A percentile compares a stretch with the other conserved stretches of the same genome.
Evolutionary conservation across 1,284 basidiomycete genomes (phyloP).

Genomic region (Peniophora sp.): DNA sequence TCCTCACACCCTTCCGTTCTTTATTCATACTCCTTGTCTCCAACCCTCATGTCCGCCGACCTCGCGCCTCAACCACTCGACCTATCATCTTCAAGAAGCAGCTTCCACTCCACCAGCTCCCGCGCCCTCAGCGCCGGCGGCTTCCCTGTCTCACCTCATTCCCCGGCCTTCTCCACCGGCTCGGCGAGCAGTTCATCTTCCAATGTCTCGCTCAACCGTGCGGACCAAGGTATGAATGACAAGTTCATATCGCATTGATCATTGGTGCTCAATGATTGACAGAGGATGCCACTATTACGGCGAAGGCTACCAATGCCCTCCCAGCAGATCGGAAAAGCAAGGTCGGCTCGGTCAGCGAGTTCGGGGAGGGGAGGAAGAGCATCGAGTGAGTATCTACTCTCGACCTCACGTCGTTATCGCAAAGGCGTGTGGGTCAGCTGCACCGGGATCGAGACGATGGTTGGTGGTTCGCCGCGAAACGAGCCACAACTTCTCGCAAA

Average conservation of each 20-base stretch:
- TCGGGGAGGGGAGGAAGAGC: background rate
- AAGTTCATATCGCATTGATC: slow-evolving; percentile 30
- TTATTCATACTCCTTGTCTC: background rate
- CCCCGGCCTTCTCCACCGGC: background rate
- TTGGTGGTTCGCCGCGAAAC: too few relatives aligned
- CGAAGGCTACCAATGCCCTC: background rate
- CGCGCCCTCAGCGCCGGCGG: background rate
- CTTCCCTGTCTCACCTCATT: background rate
- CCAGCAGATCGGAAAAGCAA: background rate
- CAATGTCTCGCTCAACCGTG: background rate
- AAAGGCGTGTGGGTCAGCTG: too few relatives aligned
- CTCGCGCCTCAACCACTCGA: background rate
- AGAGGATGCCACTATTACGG: background rate
- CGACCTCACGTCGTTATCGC: background rate
- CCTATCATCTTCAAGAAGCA: background rate
- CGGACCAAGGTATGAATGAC: background rate
- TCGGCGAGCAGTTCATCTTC: background rate
- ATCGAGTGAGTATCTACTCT: background rate
- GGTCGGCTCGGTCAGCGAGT: too few relatives aligned
- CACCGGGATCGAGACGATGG: too few relatives aligned
- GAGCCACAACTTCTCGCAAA: background rate
- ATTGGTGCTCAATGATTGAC: slow-evolving; percentile 7
- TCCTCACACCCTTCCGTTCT: background rate
- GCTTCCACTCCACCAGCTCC: background rate
- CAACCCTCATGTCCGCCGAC: background rate